A percentile compares a stretch with the other conserved stretches of the same genome.
Conservation (phyloP, 2,329 filamentous ascomycete genomes). For the Kalmusia sp. region DNA sequence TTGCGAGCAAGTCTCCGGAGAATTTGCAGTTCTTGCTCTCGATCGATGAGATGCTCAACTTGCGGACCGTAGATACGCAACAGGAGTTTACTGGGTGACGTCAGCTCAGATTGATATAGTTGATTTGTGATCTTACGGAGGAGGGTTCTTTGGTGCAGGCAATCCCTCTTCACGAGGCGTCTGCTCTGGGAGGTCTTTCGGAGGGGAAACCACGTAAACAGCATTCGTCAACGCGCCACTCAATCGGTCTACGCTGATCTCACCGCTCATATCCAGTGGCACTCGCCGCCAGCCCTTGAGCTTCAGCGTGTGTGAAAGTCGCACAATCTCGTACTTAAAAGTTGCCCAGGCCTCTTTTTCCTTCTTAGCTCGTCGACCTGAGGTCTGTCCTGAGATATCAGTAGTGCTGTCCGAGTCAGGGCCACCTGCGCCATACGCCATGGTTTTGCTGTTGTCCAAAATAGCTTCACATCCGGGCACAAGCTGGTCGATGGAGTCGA, state of each 20-base stretch:
- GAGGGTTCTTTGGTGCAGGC: conserved; percentile 54
- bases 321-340: conserved; percentile 93
- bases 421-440: conserved; percentile 72
- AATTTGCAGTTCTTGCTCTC: conserved; percentile 87
- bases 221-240: conserved; percentile 96
- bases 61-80: conserved; percentile 94
- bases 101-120: conserved; percentile 12
- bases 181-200: conserved; percentile 62
- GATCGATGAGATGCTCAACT: conserved; percentile 93
- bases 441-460: conserved; percentile 88
- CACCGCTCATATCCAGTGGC: conserved; percentile 71
- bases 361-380: conserved; percentile 63
- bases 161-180: conserved; percentile 47
- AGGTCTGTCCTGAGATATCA: conserved; percentile 44
- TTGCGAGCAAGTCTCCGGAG: conserved; percentile 85
- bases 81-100: conserved; percentile 71
- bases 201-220: conserved; percentile 91
- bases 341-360: conserved; percentile 79
- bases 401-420: conserved; percentile 51
- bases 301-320: conserved; percentile 84
- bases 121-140: conserved; percentile 55
- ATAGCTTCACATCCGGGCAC: conserved; percentile 85
- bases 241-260: conserved; percentile 74
- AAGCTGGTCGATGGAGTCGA: conserved; percentile 77
- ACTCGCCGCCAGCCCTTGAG: conserved; percentile 92